Conservation (phyloP, 176 grass and related monocot genomes). For the Cocos nucifera region DNA sequence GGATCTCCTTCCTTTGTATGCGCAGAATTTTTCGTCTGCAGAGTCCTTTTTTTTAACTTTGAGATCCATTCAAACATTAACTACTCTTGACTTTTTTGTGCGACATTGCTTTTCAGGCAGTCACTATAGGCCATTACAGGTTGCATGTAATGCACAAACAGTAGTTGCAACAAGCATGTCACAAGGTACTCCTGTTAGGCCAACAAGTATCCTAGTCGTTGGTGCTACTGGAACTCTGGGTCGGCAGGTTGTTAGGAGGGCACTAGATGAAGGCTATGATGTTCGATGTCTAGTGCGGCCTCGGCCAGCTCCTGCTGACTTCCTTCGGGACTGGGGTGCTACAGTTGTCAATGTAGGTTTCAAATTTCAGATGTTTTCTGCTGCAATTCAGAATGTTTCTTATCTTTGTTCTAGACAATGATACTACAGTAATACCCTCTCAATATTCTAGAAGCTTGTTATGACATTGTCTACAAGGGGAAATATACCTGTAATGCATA, state of each 20-base stretch:
- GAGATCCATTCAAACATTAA: too few species aligned
- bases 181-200: conserved; percentile 87
- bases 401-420: too few species aligned
- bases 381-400: too few species aligned
- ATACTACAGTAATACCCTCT: too few species aligned
- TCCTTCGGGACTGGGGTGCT: conserved; percentile 92
- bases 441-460: too few species aligned
- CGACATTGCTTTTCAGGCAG: conserved; percentile 22
- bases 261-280: conserved; percentile 95
- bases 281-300: conserved; percentile 95
- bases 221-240: conserved; percentile 91
- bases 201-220: conserved; percentile 79
- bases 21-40: too few species aligned
- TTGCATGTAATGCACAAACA: conserved; percentile 64
- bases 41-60: background rate
- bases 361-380: background rate
- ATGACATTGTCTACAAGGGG: too few species aligned
- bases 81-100: background rate
- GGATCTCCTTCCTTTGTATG: too few species aligned
- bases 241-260: conserved; percentile 76
- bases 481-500: too few species aligned
- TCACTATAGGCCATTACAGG: conserved; percentile 27
- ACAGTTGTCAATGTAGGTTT: conserved; percentile 80
- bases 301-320: conserved; percentile 83
- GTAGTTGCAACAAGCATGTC: conserved; percentile 57